phyloP scores from a whole-genome alignment of 768 basidiomycete species.

The Sistotremastrum niveocremeum region DNA sequence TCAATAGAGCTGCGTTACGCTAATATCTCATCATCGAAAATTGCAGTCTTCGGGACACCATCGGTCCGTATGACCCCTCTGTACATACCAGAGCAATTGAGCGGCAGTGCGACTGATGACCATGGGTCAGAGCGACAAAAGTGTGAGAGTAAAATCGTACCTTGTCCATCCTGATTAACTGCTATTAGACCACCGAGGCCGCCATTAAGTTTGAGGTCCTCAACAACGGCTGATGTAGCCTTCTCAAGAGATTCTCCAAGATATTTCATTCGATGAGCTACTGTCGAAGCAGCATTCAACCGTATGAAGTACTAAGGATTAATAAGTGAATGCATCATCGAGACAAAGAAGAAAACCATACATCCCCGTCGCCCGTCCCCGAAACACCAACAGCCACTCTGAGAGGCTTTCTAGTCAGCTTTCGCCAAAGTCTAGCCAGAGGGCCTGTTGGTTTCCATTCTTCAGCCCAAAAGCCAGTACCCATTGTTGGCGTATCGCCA shows the following conservation, averaged over 20 bases:
- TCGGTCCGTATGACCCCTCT: slow-evolving; percentile 60
- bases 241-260: slow-evolving; percentile 39
- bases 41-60: slow-evolving; percentile 59
- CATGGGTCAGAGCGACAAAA: not conserved
- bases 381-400: slow-evolving; percentile 54
- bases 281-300: slow-evolving; percentile 46
- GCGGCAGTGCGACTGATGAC: slow-evolving; percentile 47
- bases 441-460: slow-evolving; percentile 39
- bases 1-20: slow-evolving; percentile 3
- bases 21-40: slow-evolving; percentile 53
- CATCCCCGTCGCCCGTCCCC: slow-evolving; percentile 78
- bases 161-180: slow-evolving; percentile 54
- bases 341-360: slow-evolving; percentile 20
- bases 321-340: not conserved
- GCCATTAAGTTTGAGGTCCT: slow-evolving; percentile 42
- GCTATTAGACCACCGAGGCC: slow-evolving; percentile 69
- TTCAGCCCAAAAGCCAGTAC: slow-evolving; percentile 74
- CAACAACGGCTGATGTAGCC: slow-evolving; percentile 42
- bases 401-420: slow-evolving; percentile 19
- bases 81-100: slow-evolving; percentile 77
- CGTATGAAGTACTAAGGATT: slow-evolving; percentile 60
- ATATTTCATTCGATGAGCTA: slow-evolving; percentile 54
- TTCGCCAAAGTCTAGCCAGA: slow-evolving; percentile 27
- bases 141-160: slow-evolving; percentile 21
- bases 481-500: slow-evolving; percentile 75